Conservation (phyloP, 2,329 filamentous ascomycete species). For the Endoconidiophora polonica region DNA sequence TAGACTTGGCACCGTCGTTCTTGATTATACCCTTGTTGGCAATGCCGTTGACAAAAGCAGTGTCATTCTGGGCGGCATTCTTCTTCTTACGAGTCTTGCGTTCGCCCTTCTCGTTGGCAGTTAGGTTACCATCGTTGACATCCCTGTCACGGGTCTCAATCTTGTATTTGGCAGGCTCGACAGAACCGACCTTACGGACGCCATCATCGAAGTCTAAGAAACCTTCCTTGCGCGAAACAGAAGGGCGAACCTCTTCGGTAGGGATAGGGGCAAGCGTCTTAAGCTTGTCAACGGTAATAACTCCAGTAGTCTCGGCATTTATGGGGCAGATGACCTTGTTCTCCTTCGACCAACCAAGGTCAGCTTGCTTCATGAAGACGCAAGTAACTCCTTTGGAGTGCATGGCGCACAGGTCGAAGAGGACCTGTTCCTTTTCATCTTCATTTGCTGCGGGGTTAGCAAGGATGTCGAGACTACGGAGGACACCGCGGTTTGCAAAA, state of each 20-base stretch:
- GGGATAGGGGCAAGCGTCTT: conserved; percentile 32
- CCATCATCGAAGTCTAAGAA: conserved; percentile 14
- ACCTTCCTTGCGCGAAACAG: conserved; percentile 23
- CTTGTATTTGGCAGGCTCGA: conserved; percentile 23
- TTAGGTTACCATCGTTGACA: conserved; percentile 5
- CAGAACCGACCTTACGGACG: conserved; percentile 11
- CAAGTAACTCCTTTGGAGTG: conserved; percentile 95
- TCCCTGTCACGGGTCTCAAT: conserved; percentile 18
- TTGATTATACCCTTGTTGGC: conserved; percentile 17
- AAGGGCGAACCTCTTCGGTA: conserved; percentile 25
- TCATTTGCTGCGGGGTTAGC: conserved; percentile 49
- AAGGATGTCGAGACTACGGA: conserved; percentile 82
- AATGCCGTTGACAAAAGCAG: conserved; percentile 21
- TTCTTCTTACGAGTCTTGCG: conserved; percentile 53
- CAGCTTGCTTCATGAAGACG: conserved; percentile 67
- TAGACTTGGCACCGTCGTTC: conserved; percentile 4
- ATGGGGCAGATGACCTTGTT: conserved; percentile 71
- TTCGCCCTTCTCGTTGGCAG: conserved; percentile 40
- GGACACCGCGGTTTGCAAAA: conserved; percentile 66
- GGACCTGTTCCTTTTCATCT: conserved; percentile 46
- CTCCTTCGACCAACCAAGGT: conserved; percentile 81
- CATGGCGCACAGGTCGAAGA: conserved; percentile 95
- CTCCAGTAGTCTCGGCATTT: conserved; percentile 56
- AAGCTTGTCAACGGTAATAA: conserved; percentile 60
- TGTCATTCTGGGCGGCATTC: conserved; percentile 29